A percentile compares a stretch with the other conserved stretches of the same genome.
Conservation (phyloP, 192 early-diverging fungal genomes). For the Mortierella antarctica region DNA sequence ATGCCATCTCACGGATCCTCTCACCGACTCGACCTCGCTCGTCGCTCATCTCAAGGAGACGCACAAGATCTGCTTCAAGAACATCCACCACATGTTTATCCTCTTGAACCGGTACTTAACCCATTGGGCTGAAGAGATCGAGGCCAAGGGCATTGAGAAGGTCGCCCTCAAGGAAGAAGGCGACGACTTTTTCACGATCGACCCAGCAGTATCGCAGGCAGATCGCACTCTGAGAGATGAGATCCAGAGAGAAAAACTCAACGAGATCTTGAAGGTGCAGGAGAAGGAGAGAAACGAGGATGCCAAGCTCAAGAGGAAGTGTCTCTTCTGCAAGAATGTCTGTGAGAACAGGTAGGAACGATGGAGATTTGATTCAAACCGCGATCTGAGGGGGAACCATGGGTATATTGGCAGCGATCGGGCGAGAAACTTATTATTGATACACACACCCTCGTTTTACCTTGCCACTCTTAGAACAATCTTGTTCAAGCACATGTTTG, state of each 20-base stretch:
- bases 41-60: conserved; percentile 71
- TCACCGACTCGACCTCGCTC: conserved; percentile 72
- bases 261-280: conserved; percentile 79
- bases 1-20: conserved; percentile 58
- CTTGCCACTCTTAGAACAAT: conserved; percentile 55
- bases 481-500: conserved; percentile 90
- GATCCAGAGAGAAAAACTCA: conserved; percentile 78
- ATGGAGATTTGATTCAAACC: not conserved
- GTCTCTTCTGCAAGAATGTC: conserved; percentile 92
- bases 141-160: conserved; percentile 40
- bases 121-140: conserved; percentile 73
- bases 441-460: not conserved
- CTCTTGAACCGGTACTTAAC: conserved; percentile 79
- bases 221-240: conserved; percentile 78
- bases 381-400: too few relatives aligned
- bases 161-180: conserved; percentile 40
- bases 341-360: conserved; percentile 69
- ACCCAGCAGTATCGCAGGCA: conserved; percentile 59
- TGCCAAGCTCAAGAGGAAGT: conserved; percentile 77
- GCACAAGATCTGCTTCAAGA: conserved; percentile 74
- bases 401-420: too few relatives aligned
- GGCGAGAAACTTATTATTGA: not conserved
- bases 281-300: conserved; percentile 76
- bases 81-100: conserved; percentile 83
- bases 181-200: conserved; percentile 66